Evolutionary conservation across 805 yeast species (phyloP), one percentile per base, ranked within the genome.

Genomic region (Candida endomychidarum): DNA sequence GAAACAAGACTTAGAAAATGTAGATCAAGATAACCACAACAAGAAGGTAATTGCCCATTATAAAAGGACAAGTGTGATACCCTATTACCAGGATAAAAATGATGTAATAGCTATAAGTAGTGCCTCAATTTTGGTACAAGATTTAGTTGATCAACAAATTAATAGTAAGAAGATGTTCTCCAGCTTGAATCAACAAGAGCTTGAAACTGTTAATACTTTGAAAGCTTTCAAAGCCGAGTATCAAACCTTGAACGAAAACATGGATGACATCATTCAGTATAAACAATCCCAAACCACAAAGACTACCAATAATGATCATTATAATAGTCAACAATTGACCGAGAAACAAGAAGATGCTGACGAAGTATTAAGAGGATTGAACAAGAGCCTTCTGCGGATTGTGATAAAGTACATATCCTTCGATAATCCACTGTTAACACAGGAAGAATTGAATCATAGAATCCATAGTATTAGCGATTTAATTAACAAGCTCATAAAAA

Each of bases 81-180:
- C 62, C 2, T 63, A 53, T 36, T 40, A 46, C 12, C 57, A 60
- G 3, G 58, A 51, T 25, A 60, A 58, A 41, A 56, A 53, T 36
- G 67, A 61, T 25, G 57, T 56, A 12, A 53, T 61, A 15, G 55
- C 54, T 5, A 50, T 53, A 11, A 61, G 63, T 11, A 42, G 54
- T 9, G 57, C 67, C 2, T 34, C 39, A 2, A 16, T 34, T 2
- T 6, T 29, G 5, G 18, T 34, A 5, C 32, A 30, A 17, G 27
- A 37, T 4, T 15, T 38, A 10, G 20, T 34, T 3, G 30, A 40
- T 19, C 30, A 42, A 29, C 34, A 39, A 8, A 18, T 42, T 7
- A 19, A 23, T 20, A 27, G 27, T 9, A 33, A 26, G n/a, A 33
- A 25, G 15, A 19, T 33, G 8, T 27, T 32, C 17, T 6, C 17